phyloP scores from a whole-genome alignment of 2,329 filamentous ascomycete genomes.

The Alternaria burnsii region DNA sequence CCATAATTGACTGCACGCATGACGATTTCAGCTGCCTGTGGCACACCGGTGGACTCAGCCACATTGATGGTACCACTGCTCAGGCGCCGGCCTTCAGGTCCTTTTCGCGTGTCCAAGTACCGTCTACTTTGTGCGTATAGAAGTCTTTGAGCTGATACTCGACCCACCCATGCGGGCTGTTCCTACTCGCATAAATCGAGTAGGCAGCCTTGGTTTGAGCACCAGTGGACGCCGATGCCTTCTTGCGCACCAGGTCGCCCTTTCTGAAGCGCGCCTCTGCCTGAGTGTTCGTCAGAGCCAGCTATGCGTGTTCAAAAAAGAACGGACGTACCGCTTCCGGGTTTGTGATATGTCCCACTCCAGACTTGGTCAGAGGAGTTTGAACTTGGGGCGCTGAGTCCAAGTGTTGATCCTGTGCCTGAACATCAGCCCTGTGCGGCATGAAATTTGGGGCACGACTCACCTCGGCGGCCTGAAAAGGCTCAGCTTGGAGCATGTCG shows the following conservation, averaged over 20 bases:
- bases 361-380: conserved; percentile 36
- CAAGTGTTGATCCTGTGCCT: conserved; percentile 25
- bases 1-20: conserved; percentile 23
- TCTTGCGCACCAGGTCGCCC: conserved; percentile 40
- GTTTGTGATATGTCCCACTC: conserved; percentile 29
- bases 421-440: conserved; percentile 36
- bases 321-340: conserved; percentile 24
- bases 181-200: conserved; percentile 20
- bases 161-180: conserved; percentile 23
- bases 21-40: conserved; percentile 19
- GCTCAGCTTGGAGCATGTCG: conserved; percentile 29
- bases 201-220: conserved; percentile 33
- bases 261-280: conserved; percentile 33
- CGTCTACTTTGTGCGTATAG: conserved; percentile 19
- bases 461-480: conserved; percentile 26
- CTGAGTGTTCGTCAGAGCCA: conserved; percentile 23
- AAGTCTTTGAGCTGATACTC: conserved; percentile 42
- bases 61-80: conserved; percentile 21
- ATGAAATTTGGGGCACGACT: conserved; percentile 24
- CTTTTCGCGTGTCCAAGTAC: conserved; percentile 43
- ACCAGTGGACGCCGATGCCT: conserved; percentile 22
- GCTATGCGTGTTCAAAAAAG: background rate
- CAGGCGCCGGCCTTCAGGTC: conserved; percentile 31
- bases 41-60: conserved; percentile 34
- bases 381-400: conserved; percentile 19